Conservation (phyloP, 352 stramenopile species). For the Pythium aphanidermatum region DNA sequence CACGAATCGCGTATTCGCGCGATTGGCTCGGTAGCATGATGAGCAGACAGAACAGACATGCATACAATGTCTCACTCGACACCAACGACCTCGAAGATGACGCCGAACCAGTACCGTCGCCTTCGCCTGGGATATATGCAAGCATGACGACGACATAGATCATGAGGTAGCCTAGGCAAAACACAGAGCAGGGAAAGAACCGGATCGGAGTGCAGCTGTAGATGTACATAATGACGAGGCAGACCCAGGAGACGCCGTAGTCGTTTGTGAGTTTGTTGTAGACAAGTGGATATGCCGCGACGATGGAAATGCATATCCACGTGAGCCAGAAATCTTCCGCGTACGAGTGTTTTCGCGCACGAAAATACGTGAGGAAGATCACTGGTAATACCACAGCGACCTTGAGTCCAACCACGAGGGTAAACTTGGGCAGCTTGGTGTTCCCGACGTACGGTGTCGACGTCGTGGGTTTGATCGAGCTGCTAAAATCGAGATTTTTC, state of each 20-base stretch:
- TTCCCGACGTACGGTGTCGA: slow-evolving; percentile 23
- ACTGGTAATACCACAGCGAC: slow-evolving; percentile 54
- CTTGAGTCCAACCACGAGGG: slow-evolving; percentile 57
- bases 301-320: slow-evolving; percentile 54
- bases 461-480: slow-evolving; percentile 23
- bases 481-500: slow-evolving; percentile 38
- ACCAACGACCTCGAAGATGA: slow-evolving; percentile 35
- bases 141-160: slow-evolving; percentile 74
- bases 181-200: slow-evolving; percentile 75
- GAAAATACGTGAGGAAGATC: slow-evolving; percentile 60
- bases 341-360: slow-evolving; percentile 55
- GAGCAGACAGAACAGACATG: slow-evolving; percentile 74
- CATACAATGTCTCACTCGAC: slow-evolving; percentile 73
- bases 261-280: slow-evolving; percentile 84
- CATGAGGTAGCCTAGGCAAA: slow-evolving; percentile 55
- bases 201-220: slow-evolving; percentile 77
- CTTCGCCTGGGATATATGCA: slow-evolving; percentile 39
- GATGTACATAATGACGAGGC: slow-evolving; percentile 80
- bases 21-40: slow-evolving; percentile 73
- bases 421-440: slow-evolving; percentile 56
- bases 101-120: slow-evolving; percentile 21
- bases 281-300: slow-evolving; percentile 59
- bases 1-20: slow-evolving; percentile 72
- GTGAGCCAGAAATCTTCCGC: slow-evolving; percentile 57
- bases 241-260: slow-evolving; percentile 78